Evolutionary conservation across 1,284 basidiomycete genomes (phyloP), one percentile per base, ranked within the genome.

Genomic region (Trichosporon ovoides): DNA sequence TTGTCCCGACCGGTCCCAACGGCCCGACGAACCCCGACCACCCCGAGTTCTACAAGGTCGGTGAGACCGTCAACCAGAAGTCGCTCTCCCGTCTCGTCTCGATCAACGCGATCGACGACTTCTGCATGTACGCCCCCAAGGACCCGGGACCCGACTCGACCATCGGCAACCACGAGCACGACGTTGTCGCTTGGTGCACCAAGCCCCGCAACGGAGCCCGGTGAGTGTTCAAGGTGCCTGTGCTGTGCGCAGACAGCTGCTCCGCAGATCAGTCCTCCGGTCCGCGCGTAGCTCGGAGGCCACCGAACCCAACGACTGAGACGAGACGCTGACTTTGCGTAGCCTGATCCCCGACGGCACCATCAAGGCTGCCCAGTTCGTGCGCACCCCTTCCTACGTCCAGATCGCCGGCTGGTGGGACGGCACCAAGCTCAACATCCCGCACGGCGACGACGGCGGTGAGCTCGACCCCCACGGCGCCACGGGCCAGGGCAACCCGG

Each of bases 391-490:
- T 38, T 36, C 65, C 9, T 79, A 78, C 61, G 77, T 81, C 53
- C 80, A 81, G 72, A 71, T 83, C 50, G 70, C 76, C 62, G 81
- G 80, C 38, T 73, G 70, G 67, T 72, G 74, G 63, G 77, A 78
- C 66, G 70, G 76, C 38, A 78, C 77, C 38, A 69, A 68, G 58
- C 62, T 75, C 58, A 71, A 72, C 73, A 75, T 82, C 57, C 52
- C 54, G 10, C 10, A 38, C 11, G 77, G 76, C 48, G 81, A 82
- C 59, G 52, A 68, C 14, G 80, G 80, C 38, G 80, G 79, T 57
- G 80, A 81, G 68, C 75, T 81, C 40, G 80, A 81, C 71, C 79
- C 80, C 13, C 79, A 80, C 71, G 80, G 80, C 53, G 77, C 77
- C 10, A 73, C 70, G 33, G 72, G 70, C 64, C 66, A 74, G 66